Evolutionary conservation across 108 stramenopile species (phyloP), one percentile per base, ranked within the genome.

Genomic region (Pinguiococcus pyrenoidosus): DNA sequence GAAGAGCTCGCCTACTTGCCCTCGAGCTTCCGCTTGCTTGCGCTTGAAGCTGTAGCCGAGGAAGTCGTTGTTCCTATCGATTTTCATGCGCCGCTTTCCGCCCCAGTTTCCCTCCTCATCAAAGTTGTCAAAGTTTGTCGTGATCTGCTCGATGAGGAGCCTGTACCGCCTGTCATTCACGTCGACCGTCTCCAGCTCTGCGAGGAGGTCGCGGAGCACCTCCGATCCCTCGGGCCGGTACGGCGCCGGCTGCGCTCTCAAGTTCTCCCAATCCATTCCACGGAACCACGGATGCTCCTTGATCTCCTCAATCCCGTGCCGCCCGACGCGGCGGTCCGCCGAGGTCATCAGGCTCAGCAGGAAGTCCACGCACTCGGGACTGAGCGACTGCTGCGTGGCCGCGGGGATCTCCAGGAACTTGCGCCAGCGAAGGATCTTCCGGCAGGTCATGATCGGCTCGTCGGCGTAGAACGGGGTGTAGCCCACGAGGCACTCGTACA

Each of bases 401-500:
- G 56, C 56, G 4, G 76, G 76, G 1, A 73, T 37, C 17, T 57
- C 72, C 9, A 77, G 39, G 29, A 46, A 56, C 17, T 70, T 29
- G 20, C 39, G 68, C 76, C 76, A 77, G 28, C 64, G 69, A 22
- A 77, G 42, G 45, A 77, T 77, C 43, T 96, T 99, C 29, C 92
- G 79, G 65, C 95, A 97, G 8, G 99, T 99, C 0, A 78, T 81
- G 23, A 89, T 88, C 4, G 94, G 89, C 53, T 91, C 87, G 28
- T 99, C 96, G 0, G 99, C 95, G 54, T 96, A 99, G 59, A 99
- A 99, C 0, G 99, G 99, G 0, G 99, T 96, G 72, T 95, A 99
- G 2, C 99, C 99, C 1, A 97, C 88, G 33, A 99, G 75, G 64
- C 99, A 99, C 66, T 99, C 99, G 64, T 92, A 99, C 92, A 99